phyloP scores from a whole-genome alignment of 2,329 filamentous ascomycete genomes.

The Diaporthe ampelina region DNA sequence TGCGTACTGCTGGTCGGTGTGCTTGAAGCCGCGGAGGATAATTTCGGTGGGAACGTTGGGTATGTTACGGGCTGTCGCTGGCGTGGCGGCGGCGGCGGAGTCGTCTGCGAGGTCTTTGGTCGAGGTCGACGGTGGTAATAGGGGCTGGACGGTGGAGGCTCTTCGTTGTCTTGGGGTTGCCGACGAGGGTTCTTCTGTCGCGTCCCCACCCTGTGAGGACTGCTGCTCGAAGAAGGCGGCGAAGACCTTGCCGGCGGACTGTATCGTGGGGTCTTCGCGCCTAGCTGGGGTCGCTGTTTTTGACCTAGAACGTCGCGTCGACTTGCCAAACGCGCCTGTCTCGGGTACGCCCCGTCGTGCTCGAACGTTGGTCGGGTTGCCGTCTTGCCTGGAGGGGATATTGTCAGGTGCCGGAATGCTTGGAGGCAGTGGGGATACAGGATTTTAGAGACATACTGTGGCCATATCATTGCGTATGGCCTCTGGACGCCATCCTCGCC shows the following conservation, averaged over 20 bases:
- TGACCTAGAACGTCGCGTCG: conserved; percentile 73
- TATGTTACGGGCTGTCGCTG: conserved; percentile 48
- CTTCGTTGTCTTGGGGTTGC: conserved; percentile 33
- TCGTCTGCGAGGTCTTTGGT: conserved; percentile 41
- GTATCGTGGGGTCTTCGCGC: conserved; percentile 73
- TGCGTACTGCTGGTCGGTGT: conserved; percentile 79
- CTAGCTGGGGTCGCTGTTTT: conserved; percentile 71
- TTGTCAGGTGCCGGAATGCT: conserved; percentile 55
- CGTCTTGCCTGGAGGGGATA: conserved; percentile 66
- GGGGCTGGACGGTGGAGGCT: conserved; percentile 41
- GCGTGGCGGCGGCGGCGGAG: conserved; percentile 37
- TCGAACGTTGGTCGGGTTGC: conserved; percentile 61
- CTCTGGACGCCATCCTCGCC: conserved; percentile 76
- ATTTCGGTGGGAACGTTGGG: conserved; percentile 75
- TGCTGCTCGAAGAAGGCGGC: conserved; percentile 66
- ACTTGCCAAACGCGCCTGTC: conserved; percentile 76
- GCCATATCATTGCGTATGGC: conserved; percentile 76
- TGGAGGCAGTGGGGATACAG: background rate
- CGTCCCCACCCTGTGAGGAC: conserved; percentile 54
- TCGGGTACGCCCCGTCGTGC: conserved; percentile 69
- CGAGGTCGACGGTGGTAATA: conserved; percentile 13
- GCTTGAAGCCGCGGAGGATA: conserved; percentile 85
- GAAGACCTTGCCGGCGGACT: conserved; percentile 74
- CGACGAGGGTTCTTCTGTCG: conserved; percentile 44
- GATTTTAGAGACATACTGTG: conserved; percentile 61